Conservation (phyloP, 163 green algal genomes). For the Trebouxia gelatinosa region DNA sequence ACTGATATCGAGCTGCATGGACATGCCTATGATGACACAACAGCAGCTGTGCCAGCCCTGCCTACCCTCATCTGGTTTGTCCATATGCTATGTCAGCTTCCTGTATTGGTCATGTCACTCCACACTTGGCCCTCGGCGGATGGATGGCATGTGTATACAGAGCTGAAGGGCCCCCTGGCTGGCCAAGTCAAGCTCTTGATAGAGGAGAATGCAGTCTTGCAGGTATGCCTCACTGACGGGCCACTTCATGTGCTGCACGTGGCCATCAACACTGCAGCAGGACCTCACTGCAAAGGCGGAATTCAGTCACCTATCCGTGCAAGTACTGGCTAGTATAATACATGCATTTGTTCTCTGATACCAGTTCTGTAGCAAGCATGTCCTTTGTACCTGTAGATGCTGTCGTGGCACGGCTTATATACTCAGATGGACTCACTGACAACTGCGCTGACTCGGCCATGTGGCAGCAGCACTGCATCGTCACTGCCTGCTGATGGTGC, state of each 20-base stretch:
- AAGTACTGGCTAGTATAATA: not conserved
- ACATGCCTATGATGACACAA: not conserved
- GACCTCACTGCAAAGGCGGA: not conserved
- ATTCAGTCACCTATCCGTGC: not conserved
- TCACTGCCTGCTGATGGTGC: too few species aligned
- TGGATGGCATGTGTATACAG: not conserved
- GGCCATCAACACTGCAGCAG: not conserved
- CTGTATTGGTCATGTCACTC: not conserved
- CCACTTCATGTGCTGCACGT: not conserved
- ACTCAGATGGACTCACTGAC: too few species aligned
- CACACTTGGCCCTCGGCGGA: not conserved
- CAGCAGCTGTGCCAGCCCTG: not conserved
- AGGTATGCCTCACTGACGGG: not conserved
- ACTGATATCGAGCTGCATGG: not conserved
- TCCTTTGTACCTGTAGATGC: not conserved
- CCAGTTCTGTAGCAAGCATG: not conserved
- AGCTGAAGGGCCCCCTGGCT: not conserved
- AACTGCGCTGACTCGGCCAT: too few species aligned
- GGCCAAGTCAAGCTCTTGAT: slow-evolving; percentile 21
- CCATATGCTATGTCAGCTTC: not conserved
- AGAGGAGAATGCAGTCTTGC: slow-evolving; percentile 27
- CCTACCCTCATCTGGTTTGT: not conserved
- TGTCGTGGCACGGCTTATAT: not conserved
- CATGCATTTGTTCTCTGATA: not conserved
- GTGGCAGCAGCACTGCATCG: too few species aligned